Base-by-base conservation (phyloP, 805 yeast genomes). In the Yarrowia yakushimensis region DNA sequence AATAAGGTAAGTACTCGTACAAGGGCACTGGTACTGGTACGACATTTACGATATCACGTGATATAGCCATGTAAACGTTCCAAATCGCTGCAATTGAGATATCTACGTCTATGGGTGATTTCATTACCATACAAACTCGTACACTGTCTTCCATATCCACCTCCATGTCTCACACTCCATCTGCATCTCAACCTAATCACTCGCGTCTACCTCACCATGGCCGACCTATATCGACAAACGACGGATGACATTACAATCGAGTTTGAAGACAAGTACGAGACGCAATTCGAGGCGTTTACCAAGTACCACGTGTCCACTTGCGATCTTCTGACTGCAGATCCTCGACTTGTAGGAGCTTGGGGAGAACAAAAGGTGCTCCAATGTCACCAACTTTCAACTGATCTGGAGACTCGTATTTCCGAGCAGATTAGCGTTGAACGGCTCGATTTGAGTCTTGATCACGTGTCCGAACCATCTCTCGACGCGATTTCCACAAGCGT, bases 401-500 rank as follows among this genome's bases (percentile, higher is more conserved):
- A 34, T 3, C 25, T 52, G 17, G 59, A 52, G 10, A 13, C 2
- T 4, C 12, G 28, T 4, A 17, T 52, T 25, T 15, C 43, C 4
- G 23, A 52, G 27, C 43, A 30, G 17, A 25, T 52, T 7, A 23
- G 17, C 11, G 13, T 52, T 7, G 61, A 39, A 8, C 17, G 22
- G 12, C 5, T 54, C 6, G 60, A 54, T 6, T 34, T 46, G 18
- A 33, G 22, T 37, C 18, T 23, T 28, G 45, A 13, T 15, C 1
- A 28, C 15, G 52, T 25, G 15, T 11, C 17, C 0, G 30, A 42
- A 4, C 13, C 20, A 11, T 8, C 33, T 0, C 11, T 20, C 9
- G 37, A n/a, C 23, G 11, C 30, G 33, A 64, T 69, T 43, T 79
- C 87, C 8, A 78, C 86, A 0, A 88, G 88, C 0, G 85, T 81